Conservation (phyloP, 345 rosid species). For the Erucastrum elatum region DNA sequence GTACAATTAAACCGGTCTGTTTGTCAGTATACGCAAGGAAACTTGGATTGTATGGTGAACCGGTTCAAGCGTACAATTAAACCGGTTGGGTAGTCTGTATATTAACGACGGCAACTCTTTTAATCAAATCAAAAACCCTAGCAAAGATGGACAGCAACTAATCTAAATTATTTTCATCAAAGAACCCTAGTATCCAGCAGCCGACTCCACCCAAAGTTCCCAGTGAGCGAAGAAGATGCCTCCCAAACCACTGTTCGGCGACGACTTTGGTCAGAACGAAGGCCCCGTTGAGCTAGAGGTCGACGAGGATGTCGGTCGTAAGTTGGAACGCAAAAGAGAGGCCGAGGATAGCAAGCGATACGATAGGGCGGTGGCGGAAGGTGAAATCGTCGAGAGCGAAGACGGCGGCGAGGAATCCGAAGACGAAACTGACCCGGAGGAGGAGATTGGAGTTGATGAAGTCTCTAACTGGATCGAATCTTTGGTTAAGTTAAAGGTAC, state of each 20-base stretch:
- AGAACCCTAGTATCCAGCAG: constrained; percentile 7
- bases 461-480: constrained; percentile 33
- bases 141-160: too few relatives aligned
- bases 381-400: constrained; percentile 34
- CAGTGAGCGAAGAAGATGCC: constrained; percentile 19
- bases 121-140: too few relatives aligned
- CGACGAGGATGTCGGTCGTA: constrained; percentile 52
- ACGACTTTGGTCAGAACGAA: constrained; percentile 19
- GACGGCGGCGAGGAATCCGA: not conserved
- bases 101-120: too few relatives aligned
- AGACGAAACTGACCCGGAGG: constrained; percentile 20
- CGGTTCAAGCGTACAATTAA: too few relatives aligned
- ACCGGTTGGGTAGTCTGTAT: too few relatives aligned
- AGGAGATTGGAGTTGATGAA: constrained; percentile 2
- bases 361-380: constrained; percentile 52
- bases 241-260: constrained; percentile 51
- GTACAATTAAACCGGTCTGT: too few relatives aligned
- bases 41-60: too few relatives aligned
- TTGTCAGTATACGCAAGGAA: too few relatives aligned
- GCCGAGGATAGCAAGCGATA: constrained; percentile 64
- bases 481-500: constrained; percentile 49
- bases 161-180: too few relatives aligned
- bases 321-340: constrained; percentile 60
- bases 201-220: not conserved
- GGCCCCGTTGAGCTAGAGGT: constrained; percentile 53